Evolutionary conservation across 2,329 filamentous ascomycete species (phyloP).

Genomic region (Colletotrichum endophyticum): DNA sequence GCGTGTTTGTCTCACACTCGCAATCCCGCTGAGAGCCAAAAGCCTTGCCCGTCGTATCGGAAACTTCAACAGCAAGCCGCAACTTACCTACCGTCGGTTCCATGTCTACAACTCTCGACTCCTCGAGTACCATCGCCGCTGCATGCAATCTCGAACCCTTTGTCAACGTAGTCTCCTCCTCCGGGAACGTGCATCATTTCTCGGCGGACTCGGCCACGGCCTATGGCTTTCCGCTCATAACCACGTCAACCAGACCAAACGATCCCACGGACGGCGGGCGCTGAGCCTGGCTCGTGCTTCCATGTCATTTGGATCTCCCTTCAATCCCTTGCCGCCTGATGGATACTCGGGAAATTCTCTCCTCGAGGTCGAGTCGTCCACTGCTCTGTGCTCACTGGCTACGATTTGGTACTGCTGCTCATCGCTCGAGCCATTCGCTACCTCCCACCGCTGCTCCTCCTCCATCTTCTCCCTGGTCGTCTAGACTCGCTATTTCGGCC

Average conservation of each 20-base stretch:
- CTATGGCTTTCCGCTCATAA: not conserved
- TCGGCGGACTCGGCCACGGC: not conserved
- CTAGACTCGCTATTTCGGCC: not conserved
- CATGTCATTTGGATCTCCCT: not conserved
- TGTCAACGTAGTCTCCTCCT: not conserved
- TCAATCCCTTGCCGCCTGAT: not conserved
- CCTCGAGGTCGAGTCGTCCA: not conserved
- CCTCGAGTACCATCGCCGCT: not conserved
- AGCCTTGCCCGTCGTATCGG: not conserved
- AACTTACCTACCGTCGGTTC: not conserved
- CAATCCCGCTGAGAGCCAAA: not conserved
- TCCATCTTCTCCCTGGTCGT: not conserved
- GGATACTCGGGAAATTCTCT: not conserved
- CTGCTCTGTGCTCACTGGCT: not conserved
- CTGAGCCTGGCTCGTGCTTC: conserved; percentile 7
- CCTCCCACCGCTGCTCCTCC: not conserved
- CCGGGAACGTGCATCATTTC: not conserved
- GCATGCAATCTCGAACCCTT: not conserved
- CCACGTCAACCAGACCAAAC: conserved; percentile 5
- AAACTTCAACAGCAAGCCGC: not conserved
- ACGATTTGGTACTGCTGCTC: not conserved
- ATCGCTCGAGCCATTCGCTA: not conserved
- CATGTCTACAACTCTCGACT: not conserved
- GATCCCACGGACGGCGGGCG: not conserved
- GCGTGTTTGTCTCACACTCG: not conserved